phyloP scores from a whole-genome alignment of 768 basidiomycete genomes.

The Phallus indusiatus region DNA sequence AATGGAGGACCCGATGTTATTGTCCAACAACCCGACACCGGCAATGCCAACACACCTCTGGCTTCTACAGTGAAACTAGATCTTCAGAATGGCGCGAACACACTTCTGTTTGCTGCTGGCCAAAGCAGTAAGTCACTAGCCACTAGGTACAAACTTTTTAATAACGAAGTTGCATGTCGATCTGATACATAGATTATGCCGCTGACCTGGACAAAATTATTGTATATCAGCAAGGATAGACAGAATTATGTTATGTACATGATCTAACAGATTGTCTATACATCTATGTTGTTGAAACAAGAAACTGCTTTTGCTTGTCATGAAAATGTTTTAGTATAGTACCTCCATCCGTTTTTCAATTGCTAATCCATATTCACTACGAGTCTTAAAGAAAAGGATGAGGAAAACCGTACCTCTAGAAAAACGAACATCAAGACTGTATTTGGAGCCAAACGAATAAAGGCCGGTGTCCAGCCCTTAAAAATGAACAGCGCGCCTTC shows the following conservation, averaged over 20 bases:
- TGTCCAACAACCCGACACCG: conserved; percentile 50
- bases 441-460: conserved; percentile 75
- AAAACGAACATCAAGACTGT: conserved; percentile 81
- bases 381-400: background rate
- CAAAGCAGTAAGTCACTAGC: conserved; percentile 37
- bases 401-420: conserved; percentile 49
- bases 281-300: too few species aligned
- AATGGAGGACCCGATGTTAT: conserved; percentile 45
- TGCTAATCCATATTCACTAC: conserved; percentile 35
- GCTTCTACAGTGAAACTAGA: conserved; percentile 45
- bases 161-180: background rate
- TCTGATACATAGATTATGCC: conserved; percentile 34
- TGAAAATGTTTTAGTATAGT: background rate
- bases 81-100: conserved; percentile 41
- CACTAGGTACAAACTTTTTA: background rate
- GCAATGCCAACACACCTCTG: conserved; percentile 42
- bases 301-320: background rate
- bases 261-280: background rate
- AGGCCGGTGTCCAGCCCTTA: conserved; percentile 87
- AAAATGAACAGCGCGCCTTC: conserved; percentile 76
- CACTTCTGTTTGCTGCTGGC: conserved; percentile 38
- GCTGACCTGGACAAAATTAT: conserved; percentile 54
- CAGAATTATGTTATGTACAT: background rate
- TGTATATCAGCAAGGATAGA: conserved; percentile 30
- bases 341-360: conserved; percentile 56